Percentiles rank a stretch among this genome's conserved stretches.
phyloP scores from a whole-genome alignment of 176 grass and related monocot genomes.

The Dendrocalamus sinicus region DNA sequence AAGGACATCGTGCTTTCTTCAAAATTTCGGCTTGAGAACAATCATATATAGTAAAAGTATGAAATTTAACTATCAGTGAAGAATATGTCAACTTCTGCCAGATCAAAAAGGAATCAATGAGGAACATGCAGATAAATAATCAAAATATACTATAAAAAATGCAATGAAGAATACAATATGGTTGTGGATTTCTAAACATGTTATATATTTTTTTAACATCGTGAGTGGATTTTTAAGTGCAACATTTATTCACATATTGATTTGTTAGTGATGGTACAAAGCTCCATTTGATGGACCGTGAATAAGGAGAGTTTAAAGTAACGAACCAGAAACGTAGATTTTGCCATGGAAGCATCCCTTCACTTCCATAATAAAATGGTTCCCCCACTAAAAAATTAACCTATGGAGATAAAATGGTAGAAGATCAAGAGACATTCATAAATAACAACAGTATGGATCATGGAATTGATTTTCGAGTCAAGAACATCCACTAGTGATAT shows the following conservation, averaged over 20 bases:
- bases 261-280: not conserved
- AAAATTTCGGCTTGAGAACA: not conserved
- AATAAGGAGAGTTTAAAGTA: not conserved
- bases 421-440: constrained; percentile 15
- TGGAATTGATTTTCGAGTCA: constrained; percentile 2
- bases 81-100: not conserved
- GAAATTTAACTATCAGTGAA: not conserved
- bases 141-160: constrained; percentile 30
- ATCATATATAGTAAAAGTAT: not conserved
- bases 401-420: constrained; percentile 52
- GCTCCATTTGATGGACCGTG: not conserved
- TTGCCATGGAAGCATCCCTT: constrained; percentile 90
- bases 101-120: not conserved
- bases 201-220: not conserved
- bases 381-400: constrained; percentile 76
- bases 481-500: constrained; percentile 2
- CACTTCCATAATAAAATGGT: constrained; percentile 87
- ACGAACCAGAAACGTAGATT: constrained; percentile 96
- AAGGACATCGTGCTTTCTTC: not conserved
- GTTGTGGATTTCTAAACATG: not conserved
- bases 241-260: not conserved
- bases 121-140: not conserved
- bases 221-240: not conserved
- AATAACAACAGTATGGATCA: constrained; percentile 23
- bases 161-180: not conserved